These are phyloP conservation scores for Penicillium sp. DNA, from an alignment of 2,329 filamentous ascomycete genomes.

Conservation along the genomic window DNA sequence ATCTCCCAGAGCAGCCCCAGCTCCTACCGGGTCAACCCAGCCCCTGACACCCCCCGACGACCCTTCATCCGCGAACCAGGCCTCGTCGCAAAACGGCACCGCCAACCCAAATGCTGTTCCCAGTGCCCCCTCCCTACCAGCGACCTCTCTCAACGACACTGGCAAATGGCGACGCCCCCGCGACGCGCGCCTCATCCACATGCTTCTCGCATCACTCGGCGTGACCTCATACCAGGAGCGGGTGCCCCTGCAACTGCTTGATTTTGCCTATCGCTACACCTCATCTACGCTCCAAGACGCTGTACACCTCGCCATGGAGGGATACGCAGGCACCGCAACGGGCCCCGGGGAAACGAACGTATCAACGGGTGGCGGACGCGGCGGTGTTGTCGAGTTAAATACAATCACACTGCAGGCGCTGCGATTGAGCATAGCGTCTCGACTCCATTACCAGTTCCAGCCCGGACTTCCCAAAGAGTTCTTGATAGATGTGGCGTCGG, in stretches of 20 bases:
- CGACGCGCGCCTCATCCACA: slow-evolving; percentile 49
- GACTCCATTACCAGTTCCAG: slow-evolving; percentile 59
- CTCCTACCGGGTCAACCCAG: slow-evolving; percentile 28
- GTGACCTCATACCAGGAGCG: slow-evolving; percentile 50
- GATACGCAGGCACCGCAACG: slow-evolving; percentile 41
- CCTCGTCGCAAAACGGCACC: slow-evolving; percentile 21
- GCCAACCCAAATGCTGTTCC: slow-evolving; percentile 20
- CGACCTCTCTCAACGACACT: slow-evolving; percentile 44
- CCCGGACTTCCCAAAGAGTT: slow-evolving; percentile 59
- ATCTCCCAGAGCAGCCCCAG: slow-evolving; percentile 31
- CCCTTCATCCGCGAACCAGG: slow-evolving; percentile 22
- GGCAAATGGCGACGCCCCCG: slow-evolving; percentile 46
- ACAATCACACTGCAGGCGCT: slow-evolving; percentile 56
- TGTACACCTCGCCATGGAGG: slow-evolving; percentile 48
- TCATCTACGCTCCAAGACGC: slow-evolving; percentile 51
- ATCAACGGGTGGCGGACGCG: slow-evolving; percentile 30
- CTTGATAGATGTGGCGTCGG: slow-evolving; percentile 54
- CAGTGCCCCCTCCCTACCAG: slow-evolving; percentile 35
- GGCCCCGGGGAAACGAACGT: slow-evolving; percentile 24
- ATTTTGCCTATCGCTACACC: slow-evolving; percentile 53
- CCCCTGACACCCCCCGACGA: slow-evolving; percentile 44
- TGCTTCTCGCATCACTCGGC: slow-evolving; percentile 47
- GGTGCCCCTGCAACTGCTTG: slow-evolving; percentile 50
- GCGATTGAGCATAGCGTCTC: slow-evolving; percentile 57
- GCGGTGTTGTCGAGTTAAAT: slow-evolving; percentile 42